A percentile compares a stretch with the other conserved stretches of the same genome.
Conservation (phyloP, 805 yeast species). For the Yarrowia yakushimensis region DNA sequence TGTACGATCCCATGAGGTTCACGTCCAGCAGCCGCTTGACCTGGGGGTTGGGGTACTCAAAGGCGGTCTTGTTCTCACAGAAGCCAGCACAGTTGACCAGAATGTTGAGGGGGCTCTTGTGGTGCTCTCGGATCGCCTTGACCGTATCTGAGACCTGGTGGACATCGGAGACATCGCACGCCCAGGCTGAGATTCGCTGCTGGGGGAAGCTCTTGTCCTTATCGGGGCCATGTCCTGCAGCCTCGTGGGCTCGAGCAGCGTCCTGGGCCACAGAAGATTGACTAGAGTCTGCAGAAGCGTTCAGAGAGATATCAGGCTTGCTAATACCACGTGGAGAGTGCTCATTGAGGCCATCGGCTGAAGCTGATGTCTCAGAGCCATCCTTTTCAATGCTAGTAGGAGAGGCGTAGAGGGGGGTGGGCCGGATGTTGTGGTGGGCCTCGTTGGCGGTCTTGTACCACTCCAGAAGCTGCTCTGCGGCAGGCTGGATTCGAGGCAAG, state of each 20-base stretch:
- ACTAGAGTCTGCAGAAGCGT: constrained; percentile 8
- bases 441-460: constrained; percentile 43
- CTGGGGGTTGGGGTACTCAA: constrained; percentile 67
- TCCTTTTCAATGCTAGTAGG: background rate
- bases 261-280: background rate
- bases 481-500: constrained; percentile 55
- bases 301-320: background rate
- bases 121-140: constrained; percentile 51
- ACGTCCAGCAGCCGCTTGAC: constrained; percentile 68
- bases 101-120: constrained; percentile 59
- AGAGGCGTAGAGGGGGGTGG: constrained; percentile 3
- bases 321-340: background rate
- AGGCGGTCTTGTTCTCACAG: constrained; percentile 75
- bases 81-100: constrained; percentile 81
- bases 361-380: background rate
- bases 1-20: constrained; percentile 69
- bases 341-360: background rate
- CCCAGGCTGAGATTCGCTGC: constrained; percentile 51
- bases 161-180: constrained; percentile 69
- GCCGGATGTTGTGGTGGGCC: constrained; percentile 2
- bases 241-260: constrained; percentile 19
- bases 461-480: constrained; percentile 46
- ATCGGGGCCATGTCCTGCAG: background rate
- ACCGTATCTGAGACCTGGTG: constrained; percentile 55
- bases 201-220: constrained; percentile 26